Evolutionary conservation across 2,329 filamentous ascomycete genomes (phyloP).

Genomic region (Elsinoe batatas): DNA sequence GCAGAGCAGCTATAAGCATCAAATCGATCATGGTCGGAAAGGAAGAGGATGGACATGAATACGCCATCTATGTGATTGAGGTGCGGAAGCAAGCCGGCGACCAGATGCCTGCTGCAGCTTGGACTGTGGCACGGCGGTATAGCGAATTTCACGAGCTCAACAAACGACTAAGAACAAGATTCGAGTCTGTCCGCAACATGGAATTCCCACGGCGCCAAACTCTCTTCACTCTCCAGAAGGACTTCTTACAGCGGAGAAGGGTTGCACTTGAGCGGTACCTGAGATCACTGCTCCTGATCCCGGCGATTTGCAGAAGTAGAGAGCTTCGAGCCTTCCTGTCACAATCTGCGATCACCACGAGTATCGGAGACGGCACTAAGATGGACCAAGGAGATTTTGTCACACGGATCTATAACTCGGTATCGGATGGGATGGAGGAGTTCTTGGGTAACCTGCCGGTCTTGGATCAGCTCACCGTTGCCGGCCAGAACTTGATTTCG

Average conservation of each 20-base stretch:
- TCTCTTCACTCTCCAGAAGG: conserved; percentile 92
- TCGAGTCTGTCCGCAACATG: conserved; percentile 76
- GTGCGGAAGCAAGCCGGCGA: conserved; percentile 84
- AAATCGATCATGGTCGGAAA: conserved; percentile 86
- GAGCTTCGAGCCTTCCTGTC: conserved; percentile 89
- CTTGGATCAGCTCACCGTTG: conserved; percentile 83
- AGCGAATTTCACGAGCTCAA: conserved; percentile 96
- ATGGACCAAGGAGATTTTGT: conserved; percentile 68
- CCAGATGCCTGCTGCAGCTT: conserved; percentile 91
- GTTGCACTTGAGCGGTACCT: conserved; percentile 78
- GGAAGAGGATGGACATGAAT: conserved; percentile 88
- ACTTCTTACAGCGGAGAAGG: conserved; percentile 85
- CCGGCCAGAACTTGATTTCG: conserved; percentile 81
- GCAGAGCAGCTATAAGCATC: conserved; percentile 79
- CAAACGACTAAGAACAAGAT: conserved; percentile 73
- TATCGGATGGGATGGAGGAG: conserved; percentile 96
- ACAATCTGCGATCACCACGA: conserved; percentile 66
- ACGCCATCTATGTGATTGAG: conserved; percentile 85
- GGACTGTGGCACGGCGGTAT: conserved; percentile 86
- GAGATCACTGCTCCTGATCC: conserved; percentile 60
- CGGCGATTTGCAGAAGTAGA: conserved; percentile 86
- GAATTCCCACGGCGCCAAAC: conserved; percentile 88
- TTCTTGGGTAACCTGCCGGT: conserved; percentile 94
- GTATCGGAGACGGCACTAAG: conserved; percentile 53
- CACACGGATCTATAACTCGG: conserved; percentile 87